Evolutionary conservation across 306 rosid species (phyloP), one percentile per base, ranked within the genome.

Genomic region (Vigna reflexopilosa): DNA sequence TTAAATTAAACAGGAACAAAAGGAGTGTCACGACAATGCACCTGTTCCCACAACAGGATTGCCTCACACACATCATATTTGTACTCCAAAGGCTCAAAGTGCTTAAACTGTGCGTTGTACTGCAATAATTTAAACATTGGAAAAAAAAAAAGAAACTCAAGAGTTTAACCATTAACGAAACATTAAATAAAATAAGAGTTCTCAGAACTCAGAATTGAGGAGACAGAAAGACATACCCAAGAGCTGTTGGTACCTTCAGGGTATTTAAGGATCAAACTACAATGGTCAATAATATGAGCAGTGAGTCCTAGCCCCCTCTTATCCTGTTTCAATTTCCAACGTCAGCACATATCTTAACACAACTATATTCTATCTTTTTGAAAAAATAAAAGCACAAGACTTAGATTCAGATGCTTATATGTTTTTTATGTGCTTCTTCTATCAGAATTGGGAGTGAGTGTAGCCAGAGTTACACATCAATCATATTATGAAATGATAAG

Each of bases 221-320:
- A 13, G 78, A 68, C 42, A 67, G 61, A 54, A 70, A 70, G 73
- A 83, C 89, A 51, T 73, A 94, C 98, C 98, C 98, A 95, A 56
- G 98, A 89, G 84, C 98, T 95, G 89, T 92, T 95, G 67, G 98
- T 95, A 80, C 93, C 97, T 75, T 90, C 74, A 0, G 98, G 97
- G 72, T 88, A 95, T 83, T 89, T 91, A 71, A 95, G 93, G 40
- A 88, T 54, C 86, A 95, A 69, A 13, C 88, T 93, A 82, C 99
- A 95, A 62, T 93, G 96, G 73, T 95, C 99, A 32, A 87, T 74
- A 36, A 89, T 74, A 54, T 91, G 87, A 40, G 99, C 96, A 17
- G 98, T 93, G 82, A 95, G 98, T 77, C 99, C 99, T 72, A 95
- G 90, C 79, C 99, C 99, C 82, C 96, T 89, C 77, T 91, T 93